A percentile compares a stretch with the other conserved stretches of the same genome.
phyloP scores from a whole-genome alignment of 2,329 filamentous ascomycete genomes.

The Penicillium sp. region DNA sequence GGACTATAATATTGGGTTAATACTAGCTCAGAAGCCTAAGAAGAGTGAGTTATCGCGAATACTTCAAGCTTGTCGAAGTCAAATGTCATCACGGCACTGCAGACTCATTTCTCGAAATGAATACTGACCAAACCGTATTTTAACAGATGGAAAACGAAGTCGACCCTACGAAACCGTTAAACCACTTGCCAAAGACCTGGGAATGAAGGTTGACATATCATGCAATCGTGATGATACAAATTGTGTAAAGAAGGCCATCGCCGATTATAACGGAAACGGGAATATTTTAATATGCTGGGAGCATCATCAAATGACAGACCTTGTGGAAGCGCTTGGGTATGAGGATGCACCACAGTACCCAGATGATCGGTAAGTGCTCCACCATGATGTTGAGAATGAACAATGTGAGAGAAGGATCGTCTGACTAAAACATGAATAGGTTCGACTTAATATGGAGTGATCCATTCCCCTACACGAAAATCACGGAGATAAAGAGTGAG shows the following conservation, averaged over 20 bases:
- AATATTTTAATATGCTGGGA: constrained; percentile 15
- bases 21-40: constrained; percentile 8
- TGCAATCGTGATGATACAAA: constrained; percentile 8
- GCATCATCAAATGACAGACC: constrained; percentile 6
- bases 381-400: background rate
- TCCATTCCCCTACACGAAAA: constrained; percentile 5
- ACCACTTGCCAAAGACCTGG: constrained; percentile 2
- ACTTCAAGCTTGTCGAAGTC: no score
- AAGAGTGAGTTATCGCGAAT: background rate
- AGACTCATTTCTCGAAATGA: background rate
- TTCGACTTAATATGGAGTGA: constrained; percentile 12
- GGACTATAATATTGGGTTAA: constrained; percentile 7
- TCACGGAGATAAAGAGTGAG: constrained; percentile 5
- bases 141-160: constrained; percentile 3
- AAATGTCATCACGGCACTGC: no score
- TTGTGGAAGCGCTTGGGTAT: constrained; percentile 3
- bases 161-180: constrained; percentile 8
- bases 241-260: constrained; percentile 3
- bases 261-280: constrained; percentile 1
- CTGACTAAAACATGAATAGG: background rate
- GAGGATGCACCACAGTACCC: constrained; percentile 8
- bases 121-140: background rate
- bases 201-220: constrained; percentile 6
- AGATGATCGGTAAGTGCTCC: constrained; percentile 1
- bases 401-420: background rate